Conservation (phyloP, 192 early-diverging fungal species). For the Rhizoclosmatium sp. region DNA sequence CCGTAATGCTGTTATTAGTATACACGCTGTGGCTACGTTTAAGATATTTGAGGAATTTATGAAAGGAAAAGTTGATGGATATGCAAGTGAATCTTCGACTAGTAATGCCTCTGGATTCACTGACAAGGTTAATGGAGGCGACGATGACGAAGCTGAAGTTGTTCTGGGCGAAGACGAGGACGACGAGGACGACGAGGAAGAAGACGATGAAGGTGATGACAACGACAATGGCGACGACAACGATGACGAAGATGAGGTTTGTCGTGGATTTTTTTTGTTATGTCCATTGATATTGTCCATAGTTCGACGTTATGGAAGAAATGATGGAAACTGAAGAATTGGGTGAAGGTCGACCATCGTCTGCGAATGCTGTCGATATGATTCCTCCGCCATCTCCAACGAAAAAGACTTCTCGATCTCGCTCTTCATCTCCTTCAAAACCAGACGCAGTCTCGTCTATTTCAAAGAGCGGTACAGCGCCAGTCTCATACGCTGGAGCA, state of each 20-base stretch:
- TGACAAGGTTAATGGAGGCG: constrained; percentile 14
- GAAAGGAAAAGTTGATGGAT: constrained; percentile 35
- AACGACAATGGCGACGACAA: constrained; percentile 42
- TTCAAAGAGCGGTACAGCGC: constrained; percentile 13
- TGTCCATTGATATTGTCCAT: not conserved
- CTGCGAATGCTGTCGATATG: constrained; percentile 20
- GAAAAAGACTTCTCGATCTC: not conserved
- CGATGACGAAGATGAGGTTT: not conserved
- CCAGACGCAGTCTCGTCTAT: constrained; percentile 19
- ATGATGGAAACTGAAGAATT: constrained; percentile 42
- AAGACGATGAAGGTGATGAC: constrained; percentile 47
- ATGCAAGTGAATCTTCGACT: not conserved
- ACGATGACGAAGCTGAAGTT: constrained; percentile 43
- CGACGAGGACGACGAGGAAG: constrained; percentile 39
- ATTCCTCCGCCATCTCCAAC: constrained; percentile 30
- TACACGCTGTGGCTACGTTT: constrained; percentile 89
- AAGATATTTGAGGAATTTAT: constrained; percentile 83
- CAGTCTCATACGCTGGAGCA: constrained; percentile 37
- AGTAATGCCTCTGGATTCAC: constrained; percentile 20
- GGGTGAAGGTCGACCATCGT: constrained; percentile 45
- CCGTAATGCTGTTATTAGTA: constrained; percentile 70
- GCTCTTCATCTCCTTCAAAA: constrained; percentile 32
- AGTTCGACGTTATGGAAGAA: constrained; percentile 28
- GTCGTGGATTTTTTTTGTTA: not conserved
- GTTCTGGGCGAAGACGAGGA: constrained; percentile 41